Evolutionary conservation across 306 rosid genomes (phyloP).

Genomic region (Canavalia ensiformis): DNA sequence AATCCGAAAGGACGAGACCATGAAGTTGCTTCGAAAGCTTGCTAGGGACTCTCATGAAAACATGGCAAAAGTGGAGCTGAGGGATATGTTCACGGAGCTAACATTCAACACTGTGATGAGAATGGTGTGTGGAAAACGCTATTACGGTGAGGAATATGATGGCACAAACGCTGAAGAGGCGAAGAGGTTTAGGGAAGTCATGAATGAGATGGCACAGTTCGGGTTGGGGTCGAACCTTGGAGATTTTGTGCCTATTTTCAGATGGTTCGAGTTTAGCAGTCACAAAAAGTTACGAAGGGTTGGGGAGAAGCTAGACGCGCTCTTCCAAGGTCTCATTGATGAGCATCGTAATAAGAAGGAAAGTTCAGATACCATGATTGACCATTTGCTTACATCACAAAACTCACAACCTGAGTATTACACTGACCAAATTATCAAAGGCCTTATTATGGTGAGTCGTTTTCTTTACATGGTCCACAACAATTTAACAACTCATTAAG

Average conservation of each 20-base stretch:
- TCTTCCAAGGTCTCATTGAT: slow-evolving; percentile 70
- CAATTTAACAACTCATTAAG: too few relatives aligned
- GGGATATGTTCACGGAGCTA: slow-evolving; percentile 52
- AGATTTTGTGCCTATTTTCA: slow-evolving; percentile 59
- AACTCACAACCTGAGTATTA: slow-evolving; percentile 65
- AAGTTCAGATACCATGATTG: slow-evolving; percentile 59
- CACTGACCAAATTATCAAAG: slow-evolving; percentile 71
- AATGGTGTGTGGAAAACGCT: slow-evolving; percentile 80
- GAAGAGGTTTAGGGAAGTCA: slow-evolving; percentile 48
- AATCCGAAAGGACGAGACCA: slow-evolving; percentile 60
- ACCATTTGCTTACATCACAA: slow-evolving; percentile 60
- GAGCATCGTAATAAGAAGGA: slow-evolving; percentile 51
- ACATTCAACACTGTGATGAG: slow-evolving; percentile 70
- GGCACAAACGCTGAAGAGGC: slow-evolving; percentile 57
- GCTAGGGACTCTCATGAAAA: not conserved
- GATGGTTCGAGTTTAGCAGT: slow-evolving; percentile 52
- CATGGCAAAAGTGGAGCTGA: slow-evolving; percentile 54
- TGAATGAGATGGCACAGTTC: slow-evolving; percentile 33
- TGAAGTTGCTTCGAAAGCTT: slow-evolving; percentile 50
- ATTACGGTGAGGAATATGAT: slow-evolving; percentile 54
- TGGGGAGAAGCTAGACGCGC: slow-evolving; percentile 50
- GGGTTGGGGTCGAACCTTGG: slow-evolving; percentile 46
- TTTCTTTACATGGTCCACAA: not conserved
- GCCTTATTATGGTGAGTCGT: slow-evolving; percentile 61
- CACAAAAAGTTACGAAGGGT: slow-evolving; percentile 31